Evolutionary conservation across 495 filamentous ascomycete species (phyloP).

Genomic region (Xylaria telfairii): DNA sequence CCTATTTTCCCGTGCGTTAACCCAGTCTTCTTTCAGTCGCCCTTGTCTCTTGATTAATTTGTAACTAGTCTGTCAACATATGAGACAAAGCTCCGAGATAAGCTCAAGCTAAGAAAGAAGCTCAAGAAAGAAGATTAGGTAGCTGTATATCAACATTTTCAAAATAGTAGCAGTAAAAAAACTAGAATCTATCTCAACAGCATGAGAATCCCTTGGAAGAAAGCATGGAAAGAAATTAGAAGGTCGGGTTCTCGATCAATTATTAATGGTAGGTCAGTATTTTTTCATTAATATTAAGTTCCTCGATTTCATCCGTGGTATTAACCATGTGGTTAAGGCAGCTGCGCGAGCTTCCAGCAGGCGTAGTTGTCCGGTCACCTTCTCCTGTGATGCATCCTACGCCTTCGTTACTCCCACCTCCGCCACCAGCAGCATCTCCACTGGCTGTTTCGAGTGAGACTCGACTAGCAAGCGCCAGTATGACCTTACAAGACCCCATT

Average conservation of each 20-base stretch:
- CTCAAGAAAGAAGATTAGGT: slow-evolving; percentile 31
- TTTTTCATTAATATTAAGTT: background rate
- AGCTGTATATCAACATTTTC: slow-evolving; percentile 26
- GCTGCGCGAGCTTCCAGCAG: slow-evolving; percentile 22
- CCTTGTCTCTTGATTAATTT: background rate
- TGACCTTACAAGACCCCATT: background rate
- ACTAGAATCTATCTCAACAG: slow-evolving; percentile 31
- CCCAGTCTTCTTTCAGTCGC: too few species aligned
- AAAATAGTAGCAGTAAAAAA: slow-evolving; percentile 20
- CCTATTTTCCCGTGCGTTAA: slow-evolving; percentile 6
- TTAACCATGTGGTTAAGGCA: background rate
- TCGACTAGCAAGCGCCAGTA: background rate
- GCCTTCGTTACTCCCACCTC: background rate
- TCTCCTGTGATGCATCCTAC: slow-evolving; percentile 21
- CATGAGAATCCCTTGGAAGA: slow-evolving; percentile 29
- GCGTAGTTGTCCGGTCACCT: slow-evolving; percentile 34
- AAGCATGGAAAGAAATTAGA: slow-evolving; percentile 25
- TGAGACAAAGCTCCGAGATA: slow-evolving; percentile 32
- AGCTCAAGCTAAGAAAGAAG: slow-evolving; percentile 30
- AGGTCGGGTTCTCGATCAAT: background rate
- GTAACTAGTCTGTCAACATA: slow-evolving; percentile 31
- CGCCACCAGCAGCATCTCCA: background rate
- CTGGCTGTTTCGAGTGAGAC: background rate
- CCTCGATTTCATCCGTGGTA: too few species aligned
- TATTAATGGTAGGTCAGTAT: background rate